These are phyloP conservation scores for Geranomyces michiganensis DNA, from an alignment of 192 early-diverging fungal species.

Conservation along the genomic window DNA sequence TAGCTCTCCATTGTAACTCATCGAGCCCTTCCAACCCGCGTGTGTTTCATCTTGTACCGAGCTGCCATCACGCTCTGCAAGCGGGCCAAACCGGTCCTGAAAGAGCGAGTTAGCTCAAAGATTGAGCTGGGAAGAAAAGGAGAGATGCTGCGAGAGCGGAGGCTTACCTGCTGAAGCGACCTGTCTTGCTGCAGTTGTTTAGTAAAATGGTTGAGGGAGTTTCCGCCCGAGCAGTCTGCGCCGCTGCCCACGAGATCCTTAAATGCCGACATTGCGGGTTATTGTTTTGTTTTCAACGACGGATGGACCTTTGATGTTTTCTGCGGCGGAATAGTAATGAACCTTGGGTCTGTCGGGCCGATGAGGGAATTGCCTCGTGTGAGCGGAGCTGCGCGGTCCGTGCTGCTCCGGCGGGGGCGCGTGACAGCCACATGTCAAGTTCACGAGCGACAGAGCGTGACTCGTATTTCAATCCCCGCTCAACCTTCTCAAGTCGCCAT, in stretches of 20 bases:
- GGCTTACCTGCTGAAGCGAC: slow-evolving; percentile 73
- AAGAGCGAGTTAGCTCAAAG: background rate
- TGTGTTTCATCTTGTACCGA: slow-evolving; percentile 8
- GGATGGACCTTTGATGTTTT: background rate
- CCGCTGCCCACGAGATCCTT: slow-evolving; percentile 29
- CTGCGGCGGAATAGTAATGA: background rate
- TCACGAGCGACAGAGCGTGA: too few species aligned
- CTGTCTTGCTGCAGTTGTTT: slow-evolving; percentile 80
- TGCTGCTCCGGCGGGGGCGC: too few species aligned
- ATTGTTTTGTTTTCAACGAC: background rate
- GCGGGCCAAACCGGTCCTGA: slow-evolving; percentile 26
- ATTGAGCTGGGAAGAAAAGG: background rate
- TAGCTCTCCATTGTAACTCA: too few species aligned
- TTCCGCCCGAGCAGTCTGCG: slow-evolving; percentile 43
- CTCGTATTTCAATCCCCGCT: too few species aligned
- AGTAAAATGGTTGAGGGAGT: slow-evolving; percentile 74
- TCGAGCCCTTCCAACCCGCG: too few species aligned
- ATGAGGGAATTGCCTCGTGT: background rate
- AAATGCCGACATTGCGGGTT: slow-evolving; percentile 30
- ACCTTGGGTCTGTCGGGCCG: background rate
- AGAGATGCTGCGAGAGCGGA: too few species aligned
- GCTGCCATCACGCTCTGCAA: background rate
- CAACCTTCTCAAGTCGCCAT: too few species aligned
- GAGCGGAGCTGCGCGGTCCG: background rate
- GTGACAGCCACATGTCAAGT: too few species aligned